Base-by-base conservation (phyloP, 768 basidiomycete species). In the Atractiella rhizophila region DNA sequence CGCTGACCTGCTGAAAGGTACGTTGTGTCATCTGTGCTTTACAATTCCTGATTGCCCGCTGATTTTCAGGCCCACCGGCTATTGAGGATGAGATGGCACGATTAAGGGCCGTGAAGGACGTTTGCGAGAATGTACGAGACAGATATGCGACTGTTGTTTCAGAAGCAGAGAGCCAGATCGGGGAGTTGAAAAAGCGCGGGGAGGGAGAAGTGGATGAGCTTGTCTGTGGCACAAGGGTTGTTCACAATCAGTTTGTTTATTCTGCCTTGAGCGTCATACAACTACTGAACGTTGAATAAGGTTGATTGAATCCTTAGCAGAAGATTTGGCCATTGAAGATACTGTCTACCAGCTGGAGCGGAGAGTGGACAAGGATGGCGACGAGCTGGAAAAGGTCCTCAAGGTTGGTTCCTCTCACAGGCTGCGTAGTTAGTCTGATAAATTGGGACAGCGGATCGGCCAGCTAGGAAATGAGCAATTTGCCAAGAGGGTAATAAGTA, bases 251-350 rank as follows among this genome's bases (percentile, higher is more conserved):
- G 91, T 91, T 51, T 54, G 76, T 65, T 12, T 36, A 51, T 39
- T 44, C 43, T 42, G 18, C 16, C 10, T 28, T 38, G 1, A 9
- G 32, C 19, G 18, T 12, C 35, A n/a, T 19, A 10, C 28, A 13
- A 18, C 12, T 9, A 1, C 11, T 12, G 2, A 1, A 6, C 18
- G 13, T 24, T 3, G 26, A 1, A 5, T 5, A 2, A 96, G 88
- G 61, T 64, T 98, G 19, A 74, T 94, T 50, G 80, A 94, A 56
- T 67, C 96, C 23, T 76, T 94, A n/a, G 86, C 91, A n/a, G 91
- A 98, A 59, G 91, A 96, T 59, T 85, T 83, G 53, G 83, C 88
- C 1, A 85, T 96, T 55, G 88, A 94, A 61, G 91, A 96, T 58
- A 88, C 88, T 34, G 77, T 91, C 45, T 98, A 94, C 61, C 85